Conservation (phyloP, 1,284 basidiomycete genomes). For the Apiotrichum siamense region DNA sequence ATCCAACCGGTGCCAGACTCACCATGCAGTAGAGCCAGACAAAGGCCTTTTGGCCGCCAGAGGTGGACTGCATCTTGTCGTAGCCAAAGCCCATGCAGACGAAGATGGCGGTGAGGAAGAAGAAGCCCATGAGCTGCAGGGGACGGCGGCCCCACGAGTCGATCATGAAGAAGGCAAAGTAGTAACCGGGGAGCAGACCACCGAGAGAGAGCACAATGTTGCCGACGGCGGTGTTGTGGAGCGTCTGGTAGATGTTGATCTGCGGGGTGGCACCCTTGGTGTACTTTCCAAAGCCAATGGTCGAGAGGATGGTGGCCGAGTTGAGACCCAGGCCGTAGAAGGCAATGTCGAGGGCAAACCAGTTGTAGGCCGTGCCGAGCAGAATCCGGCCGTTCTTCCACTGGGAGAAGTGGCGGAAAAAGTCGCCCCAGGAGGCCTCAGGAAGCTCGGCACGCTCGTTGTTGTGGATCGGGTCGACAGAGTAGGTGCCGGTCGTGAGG, state of each 20-base stretch:
- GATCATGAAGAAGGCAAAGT: conserved; percentile 42
- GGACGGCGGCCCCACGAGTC: conserved; percentile 47
- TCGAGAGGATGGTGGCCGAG: conserved; percentile 57
- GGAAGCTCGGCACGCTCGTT: conserved; percentile 60
- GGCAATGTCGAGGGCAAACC: conserved; percentile 68
- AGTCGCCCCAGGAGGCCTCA: conserved; percentile 61
- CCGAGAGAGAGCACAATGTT: conserved; percentile 62
- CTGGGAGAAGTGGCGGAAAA: conserved; percentile 50
- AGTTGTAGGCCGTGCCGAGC: conserved; percentile 51
- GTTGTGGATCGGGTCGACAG: conserved; percentile 56
- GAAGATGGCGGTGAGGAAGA: conserved; percentile 50
- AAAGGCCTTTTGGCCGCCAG: conserved; percentile 52
- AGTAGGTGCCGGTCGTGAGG: conserved; percentile 53
- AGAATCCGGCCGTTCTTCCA: conserved; percentile 52
- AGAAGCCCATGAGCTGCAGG: conserved; percentile 67
- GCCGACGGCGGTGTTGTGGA: conserved; percentile 41
- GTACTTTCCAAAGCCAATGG: conserved; percentile 52
- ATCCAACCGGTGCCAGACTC: too few species aligned
- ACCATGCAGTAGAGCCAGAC: conserved; percentile 51
- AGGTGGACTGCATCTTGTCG: conserved; percentile 58
- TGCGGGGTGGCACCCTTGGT: conserved; percentile 38
- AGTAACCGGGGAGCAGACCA: conserved; percentile 51
- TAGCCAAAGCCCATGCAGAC: conserved; percentile 60
- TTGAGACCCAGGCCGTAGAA: conserved; percentile 83
- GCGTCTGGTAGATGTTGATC: conserved; percentile 39